Evolutionary conservation across 352 stramenopile species (phyloP).

Genomic region (Globisporangium yorkense): DNA sequence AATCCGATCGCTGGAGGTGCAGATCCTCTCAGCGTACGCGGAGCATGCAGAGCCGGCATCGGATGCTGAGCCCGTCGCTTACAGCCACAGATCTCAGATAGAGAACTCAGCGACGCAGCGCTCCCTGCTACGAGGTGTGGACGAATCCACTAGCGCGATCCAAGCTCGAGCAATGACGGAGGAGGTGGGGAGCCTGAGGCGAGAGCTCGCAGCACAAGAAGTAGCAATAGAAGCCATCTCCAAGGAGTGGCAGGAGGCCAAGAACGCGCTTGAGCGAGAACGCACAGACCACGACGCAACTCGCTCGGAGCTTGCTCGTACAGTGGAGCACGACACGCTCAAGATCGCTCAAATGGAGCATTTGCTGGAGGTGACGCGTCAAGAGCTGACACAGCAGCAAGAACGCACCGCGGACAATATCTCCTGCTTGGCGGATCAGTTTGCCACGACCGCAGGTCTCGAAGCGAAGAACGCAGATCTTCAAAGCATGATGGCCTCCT

Average conservation of each 20-base stretch:
- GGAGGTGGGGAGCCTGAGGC: background rate
- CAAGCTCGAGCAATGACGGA: background rate
- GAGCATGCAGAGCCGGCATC: background rate
- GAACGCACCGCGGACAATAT: conserved; percentile 3
- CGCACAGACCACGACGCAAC: background rate
- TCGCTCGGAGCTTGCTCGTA: background rate
- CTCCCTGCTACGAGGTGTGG: background rate
- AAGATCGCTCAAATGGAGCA: background rate
- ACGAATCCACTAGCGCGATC: background rate
- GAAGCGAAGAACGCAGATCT: background rate
- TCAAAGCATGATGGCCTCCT: background rate
- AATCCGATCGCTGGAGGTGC: conserved; percentile 14
- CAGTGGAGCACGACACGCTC: background rate
- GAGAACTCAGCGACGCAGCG: background rate
- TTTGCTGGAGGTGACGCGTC: conserved; percentile 1
- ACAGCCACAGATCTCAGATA: background rate
- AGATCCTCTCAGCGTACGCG: background rate
- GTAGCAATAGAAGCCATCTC: background rate
- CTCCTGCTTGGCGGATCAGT: background rate
- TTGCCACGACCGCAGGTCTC: background rate
- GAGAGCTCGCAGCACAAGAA: background rate
- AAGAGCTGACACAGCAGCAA: conserved; percentile 6
- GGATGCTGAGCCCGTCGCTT: background rate
- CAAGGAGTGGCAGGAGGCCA: background rate
- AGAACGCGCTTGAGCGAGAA: background rate